Evolutionary conservation across 495 filamentous ascomycete species (phyloP), one percentile per base, ranked within the genome.

Genomic region (Hyaloscypha finlandica): DNA sequence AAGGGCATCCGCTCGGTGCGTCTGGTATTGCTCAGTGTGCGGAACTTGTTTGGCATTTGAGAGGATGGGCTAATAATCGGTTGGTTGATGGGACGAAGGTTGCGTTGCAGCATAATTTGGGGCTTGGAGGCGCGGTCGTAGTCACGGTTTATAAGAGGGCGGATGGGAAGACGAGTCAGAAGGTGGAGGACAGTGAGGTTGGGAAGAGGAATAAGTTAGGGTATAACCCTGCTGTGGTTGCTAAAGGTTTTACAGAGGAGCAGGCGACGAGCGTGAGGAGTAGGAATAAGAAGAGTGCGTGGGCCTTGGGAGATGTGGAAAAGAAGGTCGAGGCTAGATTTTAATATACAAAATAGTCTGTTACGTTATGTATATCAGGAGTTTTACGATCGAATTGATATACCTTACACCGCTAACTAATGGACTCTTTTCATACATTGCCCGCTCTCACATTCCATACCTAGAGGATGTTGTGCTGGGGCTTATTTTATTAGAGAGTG

Each of bases 21-120:
- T 95, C 91, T 1, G 95, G 95, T 39, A 80, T 99, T 52, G 95
- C 95, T 16, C 95, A 99, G 79, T 97, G 94, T 73, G 92, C 95
- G 2, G 95, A 99, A 79, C 77, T 99, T 51, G 92, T 96, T 29
- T 99, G 95, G 95, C 95, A 99, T 69, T 81, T 99, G 74, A 82
- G 95, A 56, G 95, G 95, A 4, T 97, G 95, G 95, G 95, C 94
- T 12, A 96, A 93, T 73, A 97, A 99, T 79, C 83, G 95, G 31
- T 78, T 86, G 9, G 86, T 93, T 8, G 78, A 83, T 19, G 84
- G 86, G 19, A 92, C 93, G 0, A 83, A 77, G 57, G 86, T 83
- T 52, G 90, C 91, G 54, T 77, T 99, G 77, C 95, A 97, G 80
- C 95, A 99, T 76, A 99, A 99, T 73, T 80, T 99, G 4, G 95